Evolutionary conservation across 495 filamentous ascomycete genomes (phyloP), one percentile per base, ranked within the genome.

Genomic region (Bryoglossum gracile): DNA sequence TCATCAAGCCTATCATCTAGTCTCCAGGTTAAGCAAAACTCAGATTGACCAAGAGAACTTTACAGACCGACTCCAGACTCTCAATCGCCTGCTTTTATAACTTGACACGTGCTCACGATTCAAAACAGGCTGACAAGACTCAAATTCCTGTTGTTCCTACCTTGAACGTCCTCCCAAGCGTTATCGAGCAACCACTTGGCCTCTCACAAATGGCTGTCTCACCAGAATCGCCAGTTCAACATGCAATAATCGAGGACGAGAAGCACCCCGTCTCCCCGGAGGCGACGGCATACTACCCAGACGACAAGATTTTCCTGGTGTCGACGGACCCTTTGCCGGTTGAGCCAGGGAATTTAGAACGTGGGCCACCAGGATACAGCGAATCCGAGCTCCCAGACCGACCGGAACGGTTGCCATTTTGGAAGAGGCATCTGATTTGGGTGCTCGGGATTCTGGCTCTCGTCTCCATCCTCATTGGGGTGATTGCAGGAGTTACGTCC

Each of bases 191-290:
- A 33, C 2, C 21, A 45, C 16, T 16, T 19, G 24, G 25, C 34
- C n/a, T 45, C 42, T 33, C 42, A 24, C n/a, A 34, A 32, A 8
- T 45, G 25, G 14, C 17, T 26, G 4, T 14, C 28, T 22, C 42
- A 45, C 9, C 17, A 24, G 17, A 18, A 16, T 32, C 24, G 16
- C 5, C 25, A 26, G 8, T 9, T 34, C 17, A 10, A 14, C 11
- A 10, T 16, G 14, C 35, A 37, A 37, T 32, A 8, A 32, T 32
- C 28, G 35, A 14, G 3, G 41, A 44, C 11, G 41, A 44, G 30
- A 44, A 44, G 41, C 41, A 44, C 14, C 3, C 23, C 8, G 44
- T 48, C 46, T 48, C 46, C 46, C 46, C 46, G 46, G 46, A 16
- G 46, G 46, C 30, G 11, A 37, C 18, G 4, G 26, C 25, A 3